Evolutionary conservation across 495 filamentous ascomycete genomes (phyloP).

Genomic region (Neohortaea acidophila): DNA sequence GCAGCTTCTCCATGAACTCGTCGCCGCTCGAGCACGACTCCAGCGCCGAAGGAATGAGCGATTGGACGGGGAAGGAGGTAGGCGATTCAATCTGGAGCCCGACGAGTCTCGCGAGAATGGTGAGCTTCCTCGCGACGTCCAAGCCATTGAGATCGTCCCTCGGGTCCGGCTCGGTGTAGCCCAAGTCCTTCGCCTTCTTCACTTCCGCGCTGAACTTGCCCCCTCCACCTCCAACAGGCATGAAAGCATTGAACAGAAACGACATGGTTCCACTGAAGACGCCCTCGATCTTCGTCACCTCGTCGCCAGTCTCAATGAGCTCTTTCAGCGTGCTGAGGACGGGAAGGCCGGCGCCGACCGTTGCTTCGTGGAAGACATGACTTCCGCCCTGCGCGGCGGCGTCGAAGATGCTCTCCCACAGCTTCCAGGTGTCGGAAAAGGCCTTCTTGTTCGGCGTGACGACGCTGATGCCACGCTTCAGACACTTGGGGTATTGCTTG

Average conservation of each 20-base stretch:
- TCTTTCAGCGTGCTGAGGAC: constrained; percentile 84
- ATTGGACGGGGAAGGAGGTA: constrained; percentile 79
- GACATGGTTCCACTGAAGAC: constrained; percentile 94
- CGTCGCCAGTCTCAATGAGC: constrained; percentile 75
- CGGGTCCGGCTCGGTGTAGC: constrained; percentile 94
- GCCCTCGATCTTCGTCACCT: constrained; percentile 77
- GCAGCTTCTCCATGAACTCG: constrained; percentile 64
- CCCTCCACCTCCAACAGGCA: constrained; percentile 30
- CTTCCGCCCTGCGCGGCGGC: constrained; percentile 42
- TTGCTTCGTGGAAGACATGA: constrained; percentile 81
- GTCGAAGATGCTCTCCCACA: constrained; percentile 72
- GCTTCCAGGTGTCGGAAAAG: constrained; percentile 57
- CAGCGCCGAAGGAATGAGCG: constrained; percentile 69
- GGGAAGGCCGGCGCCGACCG: constrained; percentile 80
- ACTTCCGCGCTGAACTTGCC: constrained; percentile 81
- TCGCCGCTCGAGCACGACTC: constrained; percentile 57
- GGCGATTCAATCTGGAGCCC: constrained; percentile 64
- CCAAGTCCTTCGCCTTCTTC: constrained; percentile 76
- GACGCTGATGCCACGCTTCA: constrained; percentile 65
- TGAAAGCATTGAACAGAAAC: constrained; percentile 92
- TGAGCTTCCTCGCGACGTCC: constrained; percentile 92
- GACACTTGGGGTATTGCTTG: constrained; percentile 57
- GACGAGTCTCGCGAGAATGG: constrained; percentile 71
- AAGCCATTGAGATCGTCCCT: constrained; percentile 90
- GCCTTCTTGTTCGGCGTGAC: constrained; percentile 98